Evolutionary conservation across 306 rosid genomes (phyloP).

Genomic region (Quercus engelmannii): DNA sequence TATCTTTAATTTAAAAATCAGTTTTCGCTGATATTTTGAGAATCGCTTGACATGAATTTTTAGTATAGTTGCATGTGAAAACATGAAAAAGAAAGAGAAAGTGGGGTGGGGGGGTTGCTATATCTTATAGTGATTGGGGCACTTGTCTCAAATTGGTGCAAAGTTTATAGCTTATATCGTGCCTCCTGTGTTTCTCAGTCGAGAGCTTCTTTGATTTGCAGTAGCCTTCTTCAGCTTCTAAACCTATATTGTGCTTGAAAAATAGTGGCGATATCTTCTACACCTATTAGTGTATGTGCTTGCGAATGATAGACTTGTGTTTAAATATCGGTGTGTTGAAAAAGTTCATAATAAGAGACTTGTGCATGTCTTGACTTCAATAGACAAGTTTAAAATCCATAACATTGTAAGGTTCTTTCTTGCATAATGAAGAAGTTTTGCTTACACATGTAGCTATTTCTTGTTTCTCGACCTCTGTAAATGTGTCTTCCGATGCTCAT

Average conservation of each 20-base stretch:
- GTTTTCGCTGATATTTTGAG: not conserved
- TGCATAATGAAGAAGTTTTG: not conserved
- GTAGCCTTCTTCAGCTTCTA: too few relatives aligned
- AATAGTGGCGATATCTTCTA: too few relatives aligned
- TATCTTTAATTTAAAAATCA: not conserved
- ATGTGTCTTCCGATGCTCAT: not conserved
- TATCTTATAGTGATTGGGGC: not conserved
- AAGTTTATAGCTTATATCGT: not conserved
- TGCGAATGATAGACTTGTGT: not conserved
- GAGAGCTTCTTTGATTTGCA: too few relatives aligned
- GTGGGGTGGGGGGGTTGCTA: not conserved
- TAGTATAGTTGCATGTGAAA: not conserved
- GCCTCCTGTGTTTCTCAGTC: not conserved
- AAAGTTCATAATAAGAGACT: not conserved
- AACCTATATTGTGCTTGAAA: too few relatives aligned
- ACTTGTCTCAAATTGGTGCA: not conserved
- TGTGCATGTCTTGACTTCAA: not conserved
- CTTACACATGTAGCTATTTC: not conserved
- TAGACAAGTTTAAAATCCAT: not conserved
- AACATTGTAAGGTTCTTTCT: not conserved
- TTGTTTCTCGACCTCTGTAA: not conserved
- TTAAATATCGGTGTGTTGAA: not conserved
- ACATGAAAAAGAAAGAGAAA: not conserved
- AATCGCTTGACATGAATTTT: not conserved
- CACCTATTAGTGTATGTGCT: not conserved